These are phyloP conservation scores for Xylariales sp. DNA, from an alignment of 2,329 filamentous ascomycete genomes.

Conservation along the genomic window DNA sequence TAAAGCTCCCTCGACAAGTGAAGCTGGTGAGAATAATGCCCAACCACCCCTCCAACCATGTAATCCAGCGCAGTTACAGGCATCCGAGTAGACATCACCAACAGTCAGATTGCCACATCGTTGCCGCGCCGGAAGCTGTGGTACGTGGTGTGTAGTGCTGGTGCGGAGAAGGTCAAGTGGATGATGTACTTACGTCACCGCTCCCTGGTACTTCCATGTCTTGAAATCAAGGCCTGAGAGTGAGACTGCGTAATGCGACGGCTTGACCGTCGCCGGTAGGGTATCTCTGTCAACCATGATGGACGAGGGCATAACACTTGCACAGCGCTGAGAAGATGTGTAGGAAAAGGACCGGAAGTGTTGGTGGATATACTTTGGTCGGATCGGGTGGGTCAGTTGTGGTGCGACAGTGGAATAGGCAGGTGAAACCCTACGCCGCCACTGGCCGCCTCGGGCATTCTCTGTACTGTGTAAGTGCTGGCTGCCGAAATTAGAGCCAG, in stretches of 20 bases:
- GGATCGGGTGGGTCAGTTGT: background rate
- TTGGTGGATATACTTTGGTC: background rate
- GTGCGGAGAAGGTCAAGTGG: background rate
- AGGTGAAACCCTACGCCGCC: slow-evolving; percentile 3
- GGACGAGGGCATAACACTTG: slow-evolving; percentile 26
- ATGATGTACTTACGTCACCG: slow-evolving; percentile 50
- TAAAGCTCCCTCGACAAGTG: too few relatives aligned
- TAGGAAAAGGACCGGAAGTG: slow-evolving; percentile 18
- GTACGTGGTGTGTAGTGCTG: too few relatives aligned
- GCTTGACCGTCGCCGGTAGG: slow-evolving; percentile 65
- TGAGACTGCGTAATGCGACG: slow-evolving; percentile 79
- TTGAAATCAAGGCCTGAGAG: slow-evolving; percentile 77
- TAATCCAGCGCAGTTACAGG: too few relatives aligned
- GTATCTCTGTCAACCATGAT: slow-evolving; percentile 58
- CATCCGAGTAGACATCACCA: too few relatives aligned
- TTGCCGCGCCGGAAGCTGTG: too few relatives aligned
- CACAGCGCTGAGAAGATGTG: slow-evolving; percentile 18
- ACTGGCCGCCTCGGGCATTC: background rate
- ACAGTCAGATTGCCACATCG: too few relatives aligned
- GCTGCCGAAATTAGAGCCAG: too few relatives aligned
- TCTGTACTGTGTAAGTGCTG: slow-evolving; percentile 1
- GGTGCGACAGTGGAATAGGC: slow-evolving; percentile 4
- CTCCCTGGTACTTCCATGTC: slow-evolving; percentile 74
- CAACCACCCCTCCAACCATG: too few relatives aligned
- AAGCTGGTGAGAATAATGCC: too few relatives aligned